A percentile compares a stretch with the other conserved stretches of the same genome.
Evolutionary conservation across 164 flowering plant species (phyloP).

Genomic region (Vitis rupestris): DNA sequence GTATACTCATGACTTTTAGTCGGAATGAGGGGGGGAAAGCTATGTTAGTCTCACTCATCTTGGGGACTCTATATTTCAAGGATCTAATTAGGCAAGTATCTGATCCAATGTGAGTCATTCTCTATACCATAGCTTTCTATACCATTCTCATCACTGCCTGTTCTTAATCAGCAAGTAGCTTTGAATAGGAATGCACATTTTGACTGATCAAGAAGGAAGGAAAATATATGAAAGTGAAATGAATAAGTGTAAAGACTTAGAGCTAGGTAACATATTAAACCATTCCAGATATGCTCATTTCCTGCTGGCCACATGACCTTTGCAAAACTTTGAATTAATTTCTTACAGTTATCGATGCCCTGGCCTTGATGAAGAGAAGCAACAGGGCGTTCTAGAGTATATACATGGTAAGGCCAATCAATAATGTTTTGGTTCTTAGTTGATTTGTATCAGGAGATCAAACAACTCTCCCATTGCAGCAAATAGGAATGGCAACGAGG

Average conservation of each 20-base stretch:
- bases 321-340: slow-evolving; percentile 15
- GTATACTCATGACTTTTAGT: slow-evolving; percentile 17
- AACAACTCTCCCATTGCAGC: slow-evolving; percentile 12
- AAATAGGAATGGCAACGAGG: background rate
- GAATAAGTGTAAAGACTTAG: background rate
- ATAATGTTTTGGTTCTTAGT: slow-evolving; percentile 20
- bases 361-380: slow-evolving; percentile 28
- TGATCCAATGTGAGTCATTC: slow-evolving; percentile 15
- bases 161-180: slow-evolving; percentile 16
- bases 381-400: background rate
- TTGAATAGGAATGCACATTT: slow-evolving; percentile 6
- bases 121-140: slow-evolving; percentile 18
- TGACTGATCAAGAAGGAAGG: slow-evolving; percentile 11
- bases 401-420: slow-evolving; percentile 17
- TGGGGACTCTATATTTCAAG: slow-evolving; percentile 17
- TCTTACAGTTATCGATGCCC: slow-evolving; percentile 22
- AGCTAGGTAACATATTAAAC: background rate
- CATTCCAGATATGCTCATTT: slow-evolving; percentile 30
- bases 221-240: background rate
- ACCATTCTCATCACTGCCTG: slow-evolving; percentile 25
- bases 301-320: slow-evolving; percentile 41
- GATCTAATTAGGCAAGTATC: slow-evolving; percentile 18
- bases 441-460: slow-evolving; percentile 23
- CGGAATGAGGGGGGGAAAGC: slow-evolving; percentile 18
- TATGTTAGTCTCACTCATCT: slow-evolving; percentile 1